These are phyloP conservation scores for Penicillium antarcticum DNA, from an alignment of 495 filamentous ascomycete genomes.

Conservation along the genomic window DNA sequence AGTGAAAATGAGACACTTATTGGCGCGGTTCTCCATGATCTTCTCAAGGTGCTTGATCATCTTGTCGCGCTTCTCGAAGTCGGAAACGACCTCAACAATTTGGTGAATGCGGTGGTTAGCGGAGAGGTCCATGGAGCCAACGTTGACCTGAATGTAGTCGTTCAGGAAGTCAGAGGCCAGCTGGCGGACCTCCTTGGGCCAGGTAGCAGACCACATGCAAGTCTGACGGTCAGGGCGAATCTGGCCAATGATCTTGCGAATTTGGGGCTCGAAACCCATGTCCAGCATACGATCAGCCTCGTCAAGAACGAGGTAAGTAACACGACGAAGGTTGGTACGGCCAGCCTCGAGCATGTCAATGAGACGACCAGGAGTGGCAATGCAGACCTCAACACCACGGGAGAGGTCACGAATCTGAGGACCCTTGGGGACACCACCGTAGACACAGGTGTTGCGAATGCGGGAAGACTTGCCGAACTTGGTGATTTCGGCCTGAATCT, in stretches of 20 bases:
- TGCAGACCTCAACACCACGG: constrained; percentile 94
- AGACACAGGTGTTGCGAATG: constrained; percentile 98
- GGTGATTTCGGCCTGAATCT: constrained; percentile 99
- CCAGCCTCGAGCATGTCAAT: constrained; percentile 98
- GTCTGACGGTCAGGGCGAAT: constrained; percentile 98
- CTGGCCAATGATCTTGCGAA: constrained; percentile 94
- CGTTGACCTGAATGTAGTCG: constrained; percentile 98
- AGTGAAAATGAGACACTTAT: constrained; percentile 94
- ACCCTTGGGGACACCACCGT: constrained; percentile 97
- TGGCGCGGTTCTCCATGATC: constrained; percentile 92
- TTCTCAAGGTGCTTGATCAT: constrained; percentile 98
- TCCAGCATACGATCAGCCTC: constrained; percentile 99
- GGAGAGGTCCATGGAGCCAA: constrained; percentile 93
- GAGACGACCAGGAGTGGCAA: constrained; percentile 93
- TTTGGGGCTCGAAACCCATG: constrained; percentile 99
- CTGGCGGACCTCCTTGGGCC: constrained; percentile 98
- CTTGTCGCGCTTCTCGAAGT: constrained; percentile 95
- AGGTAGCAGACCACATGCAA: constrained; percentile 99
- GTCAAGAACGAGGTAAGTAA: constrained; percentile 96
- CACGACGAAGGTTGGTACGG: constrained; percentile 96
- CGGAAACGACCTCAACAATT: constrained; percentile 90
- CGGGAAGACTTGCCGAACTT: constrained; percentile 98
- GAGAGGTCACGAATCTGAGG: constrained; percentile 92
- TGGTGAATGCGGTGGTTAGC: constrained; percentile 99
- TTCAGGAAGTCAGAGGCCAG: constrained; percentile 92